Percentiles rank a stretch among this genome's conserved stretches.
phyloP scores from a whole-genome alignment of 805 yeast genomes.

The Nakazawaea ishiwadae region DNA sequence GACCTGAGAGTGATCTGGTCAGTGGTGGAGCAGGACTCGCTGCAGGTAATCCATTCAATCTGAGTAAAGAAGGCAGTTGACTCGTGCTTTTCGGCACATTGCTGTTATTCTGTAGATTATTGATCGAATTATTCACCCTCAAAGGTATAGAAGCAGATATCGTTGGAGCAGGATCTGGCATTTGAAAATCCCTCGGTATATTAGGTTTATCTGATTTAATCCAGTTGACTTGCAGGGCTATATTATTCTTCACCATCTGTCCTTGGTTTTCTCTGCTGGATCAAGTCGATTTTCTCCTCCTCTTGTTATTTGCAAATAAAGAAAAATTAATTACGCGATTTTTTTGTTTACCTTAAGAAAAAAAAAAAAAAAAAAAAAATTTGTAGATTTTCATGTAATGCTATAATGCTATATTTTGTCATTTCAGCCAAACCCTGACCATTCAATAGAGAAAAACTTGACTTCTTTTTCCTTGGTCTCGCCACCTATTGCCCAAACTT shows the following conservation, averaged over 20 bases:
- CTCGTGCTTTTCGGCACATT: not conserved
- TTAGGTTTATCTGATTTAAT: constrained; percentile 4
- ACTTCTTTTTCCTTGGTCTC: constrained; percentile 25
- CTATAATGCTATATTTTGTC: too few species aligned
- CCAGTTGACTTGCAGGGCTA: constrained; percentile 8
- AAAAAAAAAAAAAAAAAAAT: too few species aligned
- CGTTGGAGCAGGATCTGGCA: not conserved
- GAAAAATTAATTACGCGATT: not conserved
- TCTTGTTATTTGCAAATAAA: too few species aligned
- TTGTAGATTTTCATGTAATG: too few species aligned
- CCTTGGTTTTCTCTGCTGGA: too few species aligned
- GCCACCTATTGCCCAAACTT: constrained; percentile 64
- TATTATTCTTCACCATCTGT: constrained; percentile 10
- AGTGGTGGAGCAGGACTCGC: not conserved
- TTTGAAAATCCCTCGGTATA: constrained; percentile 8
- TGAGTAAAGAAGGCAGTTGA: not conserved
- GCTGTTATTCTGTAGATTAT: not conserved
- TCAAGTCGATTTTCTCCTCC: too few species aligned
- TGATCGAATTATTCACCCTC: too few species aligned
- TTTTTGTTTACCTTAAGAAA: not conserved
- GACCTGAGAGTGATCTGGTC: constrained; percentile 5
- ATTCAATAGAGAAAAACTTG: constrained; percentile 71
- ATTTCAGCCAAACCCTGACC: constrained; percentile 96
- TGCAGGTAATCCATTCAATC: constrained; percentile 2
- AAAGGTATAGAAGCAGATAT: not conserved